Evolutionary conservation across 1,139 yeast genomes (phyloP).

Genomic region (Candida pseudoviswanathii): DNA sequence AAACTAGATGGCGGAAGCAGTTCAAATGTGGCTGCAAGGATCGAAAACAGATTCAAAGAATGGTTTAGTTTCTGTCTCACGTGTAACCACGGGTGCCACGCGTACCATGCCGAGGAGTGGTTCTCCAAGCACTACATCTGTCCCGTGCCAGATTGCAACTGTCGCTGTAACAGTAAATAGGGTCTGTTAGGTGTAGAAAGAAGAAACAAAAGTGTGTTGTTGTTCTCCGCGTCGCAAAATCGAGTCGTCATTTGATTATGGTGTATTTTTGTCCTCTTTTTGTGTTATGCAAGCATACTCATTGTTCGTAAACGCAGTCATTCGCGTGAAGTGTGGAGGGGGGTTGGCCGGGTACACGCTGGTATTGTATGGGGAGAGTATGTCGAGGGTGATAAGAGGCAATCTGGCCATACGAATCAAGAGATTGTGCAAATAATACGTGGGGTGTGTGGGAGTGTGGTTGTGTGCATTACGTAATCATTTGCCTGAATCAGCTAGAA

Average conservation of each 20-base stretch:
- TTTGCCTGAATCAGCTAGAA: background rate
- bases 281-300: background rate
- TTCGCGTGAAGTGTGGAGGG: background rate
- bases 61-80: constrained; percentile 92
- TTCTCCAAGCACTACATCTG: constrained; percentile 83
- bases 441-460: background rate
- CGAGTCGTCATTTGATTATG: background rate
- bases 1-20: constrained; percentile 15
- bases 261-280: too few relatives aligned
- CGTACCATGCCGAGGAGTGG: constrained; percentile 96
- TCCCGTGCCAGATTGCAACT: constrained; percentile 92
- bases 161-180: constrained; percentile 67
- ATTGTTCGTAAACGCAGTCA: background rate
- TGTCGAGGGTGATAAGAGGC: background rate
- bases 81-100: constrained; percentile 94
- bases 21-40: constrained; percentile 17
- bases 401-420: background rate
- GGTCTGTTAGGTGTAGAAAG: background rate
- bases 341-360: too few relatives aligned
- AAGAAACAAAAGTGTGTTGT: background rate
- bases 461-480: background rate
- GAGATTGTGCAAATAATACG: background rate
- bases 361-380: background rate
- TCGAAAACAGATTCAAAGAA: constrained; percentile 50
- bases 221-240: background rate